phyloP scores from a whole-genome alignment of 257 asterid species.

The Rubia yunnanensis region DNA sequence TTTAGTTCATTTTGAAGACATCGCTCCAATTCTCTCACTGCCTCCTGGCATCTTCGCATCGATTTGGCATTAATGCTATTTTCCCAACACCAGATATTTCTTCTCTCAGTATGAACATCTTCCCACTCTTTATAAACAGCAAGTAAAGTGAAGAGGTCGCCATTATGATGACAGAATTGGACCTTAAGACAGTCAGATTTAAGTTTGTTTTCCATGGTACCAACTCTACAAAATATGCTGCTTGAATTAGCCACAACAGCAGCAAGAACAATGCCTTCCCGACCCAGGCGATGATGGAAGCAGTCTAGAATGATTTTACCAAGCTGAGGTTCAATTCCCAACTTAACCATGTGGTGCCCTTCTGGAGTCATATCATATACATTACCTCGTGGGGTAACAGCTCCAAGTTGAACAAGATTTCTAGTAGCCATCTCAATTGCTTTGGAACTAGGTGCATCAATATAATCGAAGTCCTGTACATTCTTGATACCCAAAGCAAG shows the following conservation, averaged over 20 bases:
- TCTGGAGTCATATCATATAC: conserved; percentile 44
- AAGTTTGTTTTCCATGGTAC: conserved; percentile 51
- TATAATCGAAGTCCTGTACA: conserved; percentile 64
- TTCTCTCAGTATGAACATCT: conserved; percentile 38
- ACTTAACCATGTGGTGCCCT: conserved; percentile 62
- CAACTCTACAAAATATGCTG: conserved; percentile 89
- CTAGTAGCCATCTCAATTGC: conserved; percentile 71
- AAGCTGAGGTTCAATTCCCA: conserved; percentile 93
- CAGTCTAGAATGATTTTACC: conserved; percentile 72
- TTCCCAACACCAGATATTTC: conserved; percentile 85
- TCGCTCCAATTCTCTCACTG: conserved; percentile 59
- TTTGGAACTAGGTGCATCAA: conserved; percentile 64
- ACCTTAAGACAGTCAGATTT: conserved; percentile 85
- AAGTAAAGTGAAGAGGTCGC: conserved; percentile 89
- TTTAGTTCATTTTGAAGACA: conserved; percentile 65
- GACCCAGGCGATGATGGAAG: conserved; percentile 48
- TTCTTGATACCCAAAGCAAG: conserved; percentile 73
- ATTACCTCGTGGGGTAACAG: conserved; percentile 34
- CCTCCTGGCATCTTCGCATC: conserved; percentile 81
- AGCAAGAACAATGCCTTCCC: conserved; percentile 87
- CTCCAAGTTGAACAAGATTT: conserved; percentile 73
- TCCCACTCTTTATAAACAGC: conserved; percentile 91
- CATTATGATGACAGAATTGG: conserved; percentile 74
- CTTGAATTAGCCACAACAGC: conserved; percentile 88
- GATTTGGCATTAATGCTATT: conserved; percentile 91